Conservation (phyloP, 2,329 filamentous ascomycete species). For the Pestalotiopsis sp. region DNA sequence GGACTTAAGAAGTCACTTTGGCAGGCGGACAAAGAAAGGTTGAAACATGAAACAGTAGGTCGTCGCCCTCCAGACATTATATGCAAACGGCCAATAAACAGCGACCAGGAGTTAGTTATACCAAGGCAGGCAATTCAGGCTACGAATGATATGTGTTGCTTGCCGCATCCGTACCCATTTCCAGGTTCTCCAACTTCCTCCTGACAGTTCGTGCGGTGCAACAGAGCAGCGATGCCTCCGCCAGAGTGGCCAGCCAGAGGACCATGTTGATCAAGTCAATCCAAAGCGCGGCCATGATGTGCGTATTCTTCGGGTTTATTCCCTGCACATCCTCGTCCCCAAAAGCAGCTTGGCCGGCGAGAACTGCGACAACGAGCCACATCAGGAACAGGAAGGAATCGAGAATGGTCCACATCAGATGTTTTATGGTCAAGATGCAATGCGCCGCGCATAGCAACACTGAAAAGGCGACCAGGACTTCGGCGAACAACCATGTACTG, state of each 20-base stretch:
- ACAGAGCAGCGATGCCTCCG: background rate
- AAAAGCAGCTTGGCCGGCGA: background rate
- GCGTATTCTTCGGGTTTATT: background rate
- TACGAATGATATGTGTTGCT: no score
- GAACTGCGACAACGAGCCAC: background rate
- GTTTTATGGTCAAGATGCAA: background rate
- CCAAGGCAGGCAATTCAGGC: no score
- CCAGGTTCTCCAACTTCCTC: background rate
- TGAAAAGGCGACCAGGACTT: background rate
- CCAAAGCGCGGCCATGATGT: background rate
- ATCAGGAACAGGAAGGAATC: background rate
- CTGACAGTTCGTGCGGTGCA: background rate
- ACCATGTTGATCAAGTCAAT: background rate
- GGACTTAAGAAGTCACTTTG: no score
- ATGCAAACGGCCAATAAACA: no score
- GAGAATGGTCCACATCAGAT: background rate
- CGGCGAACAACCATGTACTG: background rate
- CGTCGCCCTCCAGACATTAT: no score
- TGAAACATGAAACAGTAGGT: no score
- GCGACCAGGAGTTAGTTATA: no score
- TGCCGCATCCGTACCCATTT: background rate
- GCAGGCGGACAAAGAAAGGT: no score
- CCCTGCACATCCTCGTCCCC: background rate
- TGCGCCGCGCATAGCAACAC: background rate
- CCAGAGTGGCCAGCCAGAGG: background rate